A percentile compares a stretch with the other conserved stretches of the same genome.
These are phyloP conservation scores for Beauveria scarabaeidicola DNA, from an alignment of 2,329 filamentous ascomycete genomes.

Conservation along the genomic window DNA sequence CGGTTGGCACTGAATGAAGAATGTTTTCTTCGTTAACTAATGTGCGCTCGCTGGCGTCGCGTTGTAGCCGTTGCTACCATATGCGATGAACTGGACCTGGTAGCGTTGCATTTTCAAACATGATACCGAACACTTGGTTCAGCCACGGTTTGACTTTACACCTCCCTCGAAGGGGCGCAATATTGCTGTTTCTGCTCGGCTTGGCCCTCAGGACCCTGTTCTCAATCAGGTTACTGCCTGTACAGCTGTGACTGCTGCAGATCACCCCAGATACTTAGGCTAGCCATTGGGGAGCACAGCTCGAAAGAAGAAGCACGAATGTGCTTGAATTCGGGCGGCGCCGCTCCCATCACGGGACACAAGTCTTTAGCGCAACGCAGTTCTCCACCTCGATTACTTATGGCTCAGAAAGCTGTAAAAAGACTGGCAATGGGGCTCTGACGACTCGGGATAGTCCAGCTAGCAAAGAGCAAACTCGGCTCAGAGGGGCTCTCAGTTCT, in stretches of 20 bases:
- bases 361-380: background rate
- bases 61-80: background rate
- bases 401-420: background rate
- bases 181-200: background rate
- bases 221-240: background rate
- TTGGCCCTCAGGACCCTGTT: background rate
- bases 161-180: background rate
- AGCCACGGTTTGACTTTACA: background rate
- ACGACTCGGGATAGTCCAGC: background rate
- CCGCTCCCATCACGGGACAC: background rate
- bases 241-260: background rate
- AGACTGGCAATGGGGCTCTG: background rate
- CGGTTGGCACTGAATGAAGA: background rate
- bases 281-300: background rate
- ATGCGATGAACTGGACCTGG: background rate
- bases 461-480: background rate
- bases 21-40: background rate
- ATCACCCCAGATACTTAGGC: background rate
- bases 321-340: background rate
- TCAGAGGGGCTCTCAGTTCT: background rate
- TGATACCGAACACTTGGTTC: constrained; percentile 5
- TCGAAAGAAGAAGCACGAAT: background rate
- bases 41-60: background rate
- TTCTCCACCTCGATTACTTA: background rate
- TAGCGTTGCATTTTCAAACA: background rate